phyloP scores from a whole-genome alignment of 2,329 filamentous ascomycete species.

The Eutypella sp. region DNA sequence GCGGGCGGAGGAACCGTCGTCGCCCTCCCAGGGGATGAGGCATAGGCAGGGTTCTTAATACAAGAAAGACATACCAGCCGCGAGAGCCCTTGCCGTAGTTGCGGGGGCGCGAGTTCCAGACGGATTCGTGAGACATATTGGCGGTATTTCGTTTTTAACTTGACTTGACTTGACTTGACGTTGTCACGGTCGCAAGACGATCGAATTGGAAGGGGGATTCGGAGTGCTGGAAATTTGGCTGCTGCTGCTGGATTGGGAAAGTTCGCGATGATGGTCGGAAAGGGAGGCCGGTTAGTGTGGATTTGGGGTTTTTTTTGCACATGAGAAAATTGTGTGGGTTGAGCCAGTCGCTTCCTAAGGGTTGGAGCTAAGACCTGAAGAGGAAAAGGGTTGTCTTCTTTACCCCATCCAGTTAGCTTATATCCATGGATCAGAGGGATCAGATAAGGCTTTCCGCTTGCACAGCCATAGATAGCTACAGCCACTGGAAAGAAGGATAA shows the following conservation, averaged over 20 bases:
- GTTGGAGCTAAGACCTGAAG: neutral
- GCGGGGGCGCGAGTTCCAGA: slow-evolving; percentile 98
- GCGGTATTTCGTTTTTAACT: too few relatives aligned
- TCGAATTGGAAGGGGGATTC: too few relatives aligned
- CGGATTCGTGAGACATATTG: slow-evolving; percentile 73
- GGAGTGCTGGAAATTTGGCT: neutral
- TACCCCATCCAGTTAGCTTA: neutral
- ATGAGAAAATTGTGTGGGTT: neutral
- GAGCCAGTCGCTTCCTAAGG: neutral
- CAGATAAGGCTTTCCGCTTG: too few relatives aligned
- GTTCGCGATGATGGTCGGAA: neutral
- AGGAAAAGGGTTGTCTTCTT: neutral
- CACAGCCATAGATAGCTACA: too few relatives aligned
- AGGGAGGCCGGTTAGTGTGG: neutral
- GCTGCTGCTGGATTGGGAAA: neutral
- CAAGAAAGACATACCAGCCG: slow-evolving; percentile 69
- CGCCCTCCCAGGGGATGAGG: too few relatives aligned
- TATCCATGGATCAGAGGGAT: too few relatives aligned
- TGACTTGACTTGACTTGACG: neutral
- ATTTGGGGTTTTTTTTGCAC: neutral
- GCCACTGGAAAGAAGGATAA: neutral
- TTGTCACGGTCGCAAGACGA: neutral
- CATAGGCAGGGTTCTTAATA: too few relatives aligned
- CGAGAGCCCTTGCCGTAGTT: slow-evolving; percentile 96
- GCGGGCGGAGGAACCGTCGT: too few relatives aligned